phyloP scores from a whole-genome alignment of 108 stramenopile species.

The Pseudonitzschia multiseries region DNA sequence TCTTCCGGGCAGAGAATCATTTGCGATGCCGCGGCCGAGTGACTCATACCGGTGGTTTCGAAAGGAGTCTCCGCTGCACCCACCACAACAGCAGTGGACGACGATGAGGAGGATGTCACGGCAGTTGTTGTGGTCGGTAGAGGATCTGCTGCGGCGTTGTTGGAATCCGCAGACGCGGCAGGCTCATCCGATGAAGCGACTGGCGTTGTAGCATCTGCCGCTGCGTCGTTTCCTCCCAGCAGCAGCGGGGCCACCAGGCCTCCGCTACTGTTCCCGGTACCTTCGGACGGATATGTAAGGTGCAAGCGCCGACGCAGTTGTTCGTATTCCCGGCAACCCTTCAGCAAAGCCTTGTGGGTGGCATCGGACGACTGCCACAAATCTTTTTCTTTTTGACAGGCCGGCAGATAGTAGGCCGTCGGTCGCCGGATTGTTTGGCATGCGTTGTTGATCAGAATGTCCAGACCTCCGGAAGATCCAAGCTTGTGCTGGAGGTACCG shows the following conservation, averaged over 20 bases:
- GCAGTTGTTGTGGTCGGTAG: slow-evolving; percentile 5
- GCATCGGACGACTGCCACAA: slow-evolving; percentile 64
- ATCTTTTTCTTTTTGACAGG: slow-evolving; percentile 63
- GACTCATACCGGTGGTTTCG: slow-evolving; percentile 72
- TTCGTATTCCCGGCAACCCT: slow-evolving; percentile 73
- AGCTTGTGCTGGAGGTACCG: slow-evolving; percentile 65
- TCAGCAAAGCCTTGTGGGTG: slow-evolving; percentile 55
- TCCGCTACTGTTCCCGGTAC: neutral
- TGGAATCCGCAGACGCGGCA: neutral
- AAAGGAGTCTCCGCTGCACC: slow-evolving; percentile 45
- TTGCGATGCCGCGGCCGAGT: slow-evolving; percentile 84
- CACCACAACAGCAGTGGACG: slow-evolving; percentile 9
- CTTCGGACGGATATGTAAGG: neutral
- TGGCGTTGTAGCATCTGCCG: neutral
- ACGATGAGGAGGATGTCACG: slow-evolving; percentile 7
- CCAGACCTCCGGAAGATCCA: slow-evolving; percentile 54
- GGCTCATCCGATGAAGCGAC: neutral
- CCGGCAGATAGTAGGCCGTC: slow-evolving; percentile 75
- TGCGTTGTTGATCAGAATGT: slow-evolving; percentile 90
- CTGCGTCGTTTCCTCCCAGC: neutral
- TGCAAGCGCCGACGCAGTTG: slow-evolving; percentile 52
- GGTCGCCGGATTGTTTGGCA: slow-evolving; percentile 92
- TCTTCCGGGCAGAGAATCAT: slow-evolving; percentile 86
- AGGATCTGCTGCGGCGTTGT: no score
- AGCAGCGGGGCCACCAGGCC: neutral